These are phyloP conservation scores for Candida ovalis DNA, from an alignment of 805 yeast genomes.

Conservation along the genomic window DNA sequence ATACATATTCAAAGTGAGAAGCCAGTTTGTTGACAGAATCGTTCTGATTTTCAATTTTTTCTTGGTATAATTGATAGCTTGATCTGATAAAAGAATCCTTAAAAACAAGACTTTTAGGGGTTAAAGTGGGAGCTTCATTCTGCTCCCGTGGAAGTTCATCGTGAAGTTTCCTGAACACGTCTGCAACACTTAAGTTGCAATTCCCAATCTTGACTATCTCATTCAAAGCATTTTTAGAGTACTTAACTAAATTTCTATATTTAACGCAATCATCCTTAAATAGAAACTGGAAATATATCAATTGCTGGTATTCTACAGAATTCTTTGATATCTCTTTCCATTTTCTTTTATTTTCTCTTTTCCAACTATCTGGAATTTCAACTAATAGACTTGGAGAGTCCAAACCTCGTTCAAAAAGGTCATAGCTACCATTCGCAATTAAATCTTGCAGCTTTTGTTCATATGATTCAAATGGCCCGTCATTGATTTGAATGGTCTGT, in stretches of 20 bases:
- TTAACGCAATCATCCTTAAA: slow-evolving; percentile 8
- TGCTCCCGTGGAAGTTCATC: slow-evolving; percentile 8
- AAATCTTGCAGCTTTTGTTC: not conserved
- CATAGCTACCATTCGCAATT: no score
- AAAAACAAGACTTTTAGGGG: slow-evolving; percentile 23
- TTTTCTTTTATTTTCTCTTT: slow-evolving; percentile 12
- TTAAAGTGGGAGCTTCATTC: slow-evolving; percentile 5
- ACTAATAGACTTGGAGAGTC: slow-evolving; percentile 13
- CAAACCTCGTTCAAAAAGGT: not conserved
- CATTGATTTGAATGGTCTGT: not conserved
- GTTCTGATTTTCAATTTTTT: slow-evolving; percentile 18
- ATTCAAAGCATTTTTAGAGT: slow-evolving; percentile 8
- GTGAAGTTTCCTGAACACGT: slow-evolving; percentile 10
- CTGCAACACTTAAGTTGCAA: slow-evolving; percentile 8
- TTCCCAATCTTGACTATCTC: slow-evolving; percentile 12
- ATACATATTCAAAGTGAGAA: slow-evolving; percentile 14
- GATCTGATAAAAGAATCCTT: slow-evolving; percentile 23
- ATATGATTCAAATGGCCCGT: not conserved
- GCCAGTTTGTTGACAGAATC: slow-evolving; percentile 11
- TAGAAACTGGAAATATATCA: slow-evolving; percentile 15
- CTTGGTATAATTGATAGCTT: slow-evolving; percentile 21
- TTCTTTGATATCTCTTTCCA: slow-evolving; percentile 20
- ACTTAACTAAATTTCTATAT: slow-evolving; percentile 9
- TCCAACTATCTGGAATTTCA: slow-evolving; percentile 23
- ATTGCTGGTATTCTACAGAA: slow-evolving; percentile 17